These are phyloP conservation scores for Beauveria sp. DNA, from an alignment of 2,329 filamentous ascomycete species.

Conservation along the genomic window DNA sequence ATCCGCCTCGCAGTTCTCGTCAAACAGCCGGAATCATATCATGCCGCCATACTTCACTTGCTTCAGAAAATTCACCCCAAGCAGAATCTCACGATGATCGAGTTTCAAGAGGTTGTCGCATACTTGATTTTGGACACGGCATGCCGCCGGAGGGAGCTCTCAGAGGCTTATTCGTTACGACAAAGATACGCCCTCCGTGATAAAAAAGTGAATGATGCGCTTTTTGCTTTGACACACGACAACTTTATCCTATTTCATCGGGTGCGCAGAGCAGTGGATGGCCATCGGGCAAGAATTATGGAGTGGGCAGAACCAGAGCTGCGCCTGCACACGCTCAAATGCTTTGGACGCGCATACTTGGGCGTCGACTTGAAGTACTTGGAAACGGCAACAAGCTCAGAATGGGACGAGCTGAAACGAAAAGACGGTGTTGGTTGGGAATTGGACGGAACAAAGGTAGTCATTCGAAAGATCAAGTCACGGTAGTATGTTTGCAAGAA, in stretches of 20 bases:
- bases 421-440: slow-evolving; percentile 80
- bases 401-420: slow-evolving; percentile 64
- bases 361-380: slow-evolving; percentile 61
- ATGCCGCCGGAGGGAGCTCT: slow-evolving; percentile 70
- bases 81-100: slow-evolving; percentile 61
- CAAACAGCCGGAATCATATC: slow-evolving; percentile 79
- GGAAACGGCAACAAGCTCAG: slow-evolving; percentile 57
- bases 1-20: slow-evolving; percentile 77
- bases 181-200: slow-evolving; percentile 55
- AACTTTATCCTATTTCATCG: slow-evolving; percentile 77
- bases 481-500: not conserved
- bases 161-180: slow-evolving; percentile 63
- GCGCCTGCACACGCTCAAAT: slow-evolving; percentile 72
- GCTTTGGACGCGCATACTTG: slow-evolving; percentile 76
- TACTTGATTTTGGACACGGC: slow-evolving; percentile 85
- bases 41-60: slow-evolving; percentile 76
- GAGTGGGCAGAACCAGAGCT: slow-evolving; percentile 73
- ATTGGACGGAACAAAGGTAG: slow-evolving; percentile 60
- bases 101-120: slow-evolving; percentile 69
- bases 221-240: slow-evolving; percentile 67
- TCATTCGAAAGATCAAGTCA: slow-evolving; percentile 58
- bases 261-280: slow-evolving; percentile 65
- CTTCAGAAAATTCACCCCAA: slow-evolving; percentile 62
- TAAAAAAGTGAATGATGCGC: slow-evolving; percentile 57
- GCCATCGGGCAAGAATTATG: slow-evolving; percentile 71